These are phyloP conservation scores for Ilex paraguariensis DNA, from an alignment of 305 asterid species.

Conservation along the genomic window DNA sequence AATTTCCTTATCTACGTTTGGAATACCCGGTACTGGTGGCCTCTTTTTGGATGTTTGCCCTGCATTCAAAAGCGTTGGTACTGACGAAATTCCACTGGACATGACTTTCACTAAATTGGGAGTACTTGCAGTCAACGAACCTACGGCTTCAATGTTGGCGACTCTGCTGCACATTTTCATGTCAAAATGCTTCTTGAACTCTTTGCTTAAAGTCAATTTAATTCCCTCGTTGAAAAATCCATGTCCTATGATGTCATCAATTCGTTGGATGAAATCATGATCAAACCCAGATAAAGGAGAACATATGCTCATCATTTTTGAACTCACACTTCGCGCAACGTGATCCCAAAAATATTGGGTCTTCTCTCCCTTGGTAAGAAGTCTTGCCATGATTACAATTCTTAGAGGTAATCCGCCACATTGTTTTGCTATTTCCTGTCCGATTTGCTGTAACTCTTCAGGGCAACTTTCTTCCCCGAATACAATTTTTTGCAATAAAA, in stretches of 20 bases:
- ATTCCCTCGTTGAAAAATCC: no score
- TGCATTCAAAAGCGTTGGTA: no score
- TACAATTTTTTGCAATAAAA: constrained; percentile 1
- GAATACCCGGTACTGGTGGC: background rate
- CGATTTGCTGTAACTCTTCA: background rate
- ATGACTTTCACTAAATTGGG: no score
- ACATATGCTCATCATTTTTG: background rate
- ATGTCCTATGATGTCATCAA: no score
- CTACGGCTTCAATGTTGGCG: no score
- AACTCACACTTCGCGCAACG: background rate
- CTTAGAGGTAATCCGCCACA: constrained; percentile 20
- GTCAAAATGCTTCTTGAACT: no score
- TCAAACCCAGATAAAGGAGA: no score
- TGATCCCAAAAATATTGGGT: constrained; percentile 5
- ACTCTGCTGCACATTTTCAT: no score
- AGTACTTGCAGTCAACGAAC: no score
- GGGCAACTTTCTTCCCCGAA: constrained; percentile 10
- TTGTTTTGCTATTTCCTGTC: constrained; percentile 9
- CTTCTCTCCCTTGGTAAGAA: constrained; percentile 1
- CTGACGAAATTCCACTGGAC: no score
- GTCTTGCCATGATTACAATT: constrained; percentile 15
- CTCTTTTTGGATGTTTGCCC: background rate
- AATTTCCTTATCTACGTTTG: background rate
- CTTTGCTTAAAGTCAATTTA: no score
- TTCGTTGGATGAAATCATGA: no score